Evolutionary conservation across 176 grass and related monocot genomes (phyloP), one percentile per base, ranked within the genome.

Genomic region (Saccharum spontaneum): DNA sequence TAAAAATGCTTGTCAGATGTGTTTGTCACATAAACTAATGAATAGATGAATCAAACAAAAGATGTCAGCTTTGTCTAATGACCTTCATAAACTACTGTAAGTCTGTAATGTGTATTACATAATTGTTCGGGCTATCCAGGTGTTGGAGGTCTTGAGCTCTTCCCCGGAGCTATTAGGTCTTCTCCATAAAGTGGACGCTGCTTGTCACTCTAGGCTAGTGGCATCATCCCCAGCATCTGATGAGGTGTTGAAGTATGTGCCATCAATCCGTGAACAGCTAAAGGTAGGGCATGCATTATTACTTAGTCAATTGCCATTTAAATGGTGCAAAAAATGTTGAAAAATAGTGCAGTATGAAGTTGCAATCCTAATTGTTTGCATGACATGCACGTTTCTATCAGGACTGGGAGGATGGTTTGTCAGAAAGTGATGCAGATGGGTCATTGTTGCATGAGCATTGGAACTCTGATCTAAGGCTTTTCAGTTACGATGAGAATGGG

Each of bases 321-420:
- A 28, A 48, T 82, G 68, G 43, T 41, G 24, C 23, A 66, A 66
- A 66, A 52, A 52, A 66, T 13, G 34, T 45, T 57, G 44, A 65
- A n/a, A 64, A 46, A 13, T 37, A 17, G 49, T 41, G 16, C 22
- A 46, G 18, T 1, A 5, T 85, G 46, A 44, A 54, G 16, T 45
- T 81, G 5, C 8, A 13, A 28, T 80, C 45, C 66, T 74, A 70
- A 54, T 75, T 72, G 34, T 50, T 70, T 6, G 37, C 79, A 41
- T 86, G 37, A 87, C 36, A 39, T 79, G 13, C 76, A 33, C 28
- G 22, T 71, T 20, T 87, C 30, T 82, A 44, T 62, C 83, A 97
- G 94, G 94, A 97, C 75, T 97, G 94, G 94, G 94, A 97, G 83
- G 90, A 92, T 89, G 92, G 92, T 57, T 60, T 92, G 71, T 89